A percentile compares a stretch with the other conserved stretches of the same genome.
phyloP scores from a whole-genome alignment of 306 rosid genomes.

The Carpinus fangiana region DNA sequence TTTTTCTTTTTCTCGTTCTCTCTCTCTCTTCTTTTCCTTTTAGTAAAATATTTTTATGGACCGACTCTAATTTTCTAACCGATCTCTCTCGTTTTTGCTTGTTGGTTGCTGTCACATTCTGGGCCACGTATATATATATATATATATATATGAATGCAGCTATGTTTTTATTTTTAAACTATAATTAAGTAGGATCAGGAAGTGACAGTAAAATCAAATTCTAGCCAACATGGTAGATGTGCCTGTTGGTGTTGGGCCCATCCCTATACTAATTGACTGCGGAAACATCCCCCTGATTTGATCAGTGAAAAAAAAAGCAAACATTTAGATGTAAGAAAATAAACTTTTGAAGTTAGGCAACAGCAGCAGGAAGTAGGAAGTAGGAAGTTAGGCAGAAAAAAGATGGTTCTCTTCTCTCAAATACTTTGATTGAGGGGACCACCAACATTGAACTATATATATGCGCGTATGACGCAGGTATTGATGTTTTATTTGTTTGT shows the following conservation, averaged over 20 bases:
- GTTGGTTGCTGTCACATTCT: not conserved
- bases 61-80: not conserved
- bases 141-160: too few species aligned
- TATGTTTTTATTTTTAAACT: too few species aligned
- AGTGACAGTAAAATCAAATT: not conserved
- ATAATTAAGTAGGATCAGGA: not conserved
- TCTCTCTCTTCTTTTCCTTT: not conserved
- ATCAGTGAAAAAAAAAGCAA: too few species aligned
- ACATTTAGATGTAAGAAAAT: not conserved
- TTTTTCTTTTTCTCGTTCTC: not conserved
- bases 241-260: too few species aligned
- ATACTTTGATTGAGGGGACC: not conserved
- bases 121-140: too few species aligned
- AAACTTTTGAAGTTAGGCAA: not conserved
- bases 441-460: not conserved
- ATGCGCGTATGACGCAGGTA: not conserved
- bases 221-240: too few species aligned
- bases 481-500: not conserved
- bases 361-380: not conserved
- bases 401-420: conserved; percentile 9
- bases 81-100: not conserved
- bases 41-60: not conserved
- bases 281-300: too few species aligned
- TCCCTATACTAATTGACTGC: not conserved
- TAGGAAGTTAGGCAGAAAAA: not conserved